These are phyloP conservation scores for Acanthamoeba royreba DNA, from an alignment of 208 protist genomes.

Conservation along the genomic window DNA sequence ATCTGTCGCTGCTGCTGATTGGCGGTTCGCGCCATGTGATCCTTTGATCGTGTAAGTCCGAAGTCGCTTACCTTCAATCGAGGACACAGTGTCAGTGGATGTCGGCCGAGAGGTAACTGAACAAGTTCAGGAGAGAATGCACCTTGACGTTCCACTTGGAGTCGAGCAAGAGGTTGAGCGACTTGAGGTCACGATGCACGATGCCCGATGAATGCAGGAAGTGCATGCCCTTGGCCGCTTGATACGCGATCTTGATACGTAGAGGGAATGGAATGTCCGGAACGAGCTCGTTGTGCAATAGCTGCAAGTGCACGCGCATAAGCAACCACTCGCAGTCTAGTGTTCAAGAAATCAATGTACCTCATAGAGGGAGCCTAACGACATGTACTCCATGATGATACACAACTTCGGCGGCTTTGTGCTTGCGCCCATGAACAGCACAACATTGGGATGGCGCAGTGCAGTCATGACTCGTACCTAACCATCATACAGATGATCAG, in stretches of 20 bases:
- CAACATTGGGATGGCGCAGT: neutral
- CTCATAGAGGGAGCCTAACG: no score
- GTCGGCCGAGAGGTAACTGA: neutral
- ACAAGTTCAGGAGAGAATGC: neutral
- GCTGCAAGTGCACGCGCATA: no score
- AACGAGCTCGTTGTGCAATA: neutral
- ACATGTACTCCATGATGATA: no score
- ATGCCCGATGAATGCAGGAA: conserved; percentile 6
- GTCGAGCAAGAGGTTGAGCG: neutral
- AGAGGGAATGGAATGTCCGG: neutral
- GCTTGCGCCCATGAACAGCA: neutral
- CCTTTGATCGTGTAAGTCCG: neutral
- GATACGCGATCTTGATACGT: neutral
- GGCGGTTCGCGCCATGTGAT: neutral
- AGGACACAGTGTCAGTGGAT: no score
- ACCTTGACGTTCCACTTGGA: neutral
- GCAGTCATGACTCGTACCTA: neutral
- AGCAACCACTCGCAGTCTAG: no score
- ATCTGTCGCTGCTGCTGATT: neutral
- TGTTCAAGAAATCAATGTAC: no score
- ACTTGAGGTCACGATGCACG: conserved; percentile 7
- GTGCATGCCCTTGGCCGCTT: conserved; percentile 23
- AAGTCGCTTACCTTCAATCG: conserved; percentile 32
- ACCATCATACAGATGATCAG: no score
- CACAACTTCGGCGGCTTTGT: no score